These are phyloP conservation scores for Cicer arietinum DNA, from an alignment of 306 rosid species.

Conservation along the genomic window DNA sequence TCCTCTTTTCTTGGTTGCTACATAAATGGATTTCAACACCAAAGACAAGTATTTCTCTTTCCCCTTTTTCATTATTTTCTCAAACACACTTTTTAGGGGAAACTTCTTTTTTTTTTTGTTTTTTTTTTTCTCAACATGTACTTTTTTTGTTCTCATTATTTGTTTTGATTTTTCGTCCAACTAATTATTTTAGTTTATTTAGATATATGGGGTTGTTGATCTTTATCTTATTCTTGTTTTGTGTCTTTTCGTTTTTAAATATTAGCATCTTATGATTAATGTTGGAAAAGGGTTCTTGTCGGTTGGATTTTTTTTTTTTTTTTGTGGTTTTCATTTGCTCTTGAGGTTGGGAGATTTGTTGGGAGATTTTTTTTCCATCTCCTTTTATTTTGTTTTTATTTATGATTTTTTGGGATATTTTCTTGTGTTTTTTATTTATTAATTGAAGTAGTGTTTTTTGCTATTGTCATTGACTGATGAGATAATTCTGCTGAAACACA, in stretches of 20 bases:
- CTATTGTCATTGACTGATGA: constrained; percentile 11
- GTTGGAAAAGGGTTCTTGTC: neutral
- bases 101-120: constrained; percentile 33
- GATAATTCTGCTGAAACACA: neutral
- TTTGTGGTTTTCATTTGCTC: neutral
- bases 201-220: neutral
- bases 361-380: constrained; percentile 37
- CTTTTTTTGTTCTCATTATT: neutral
- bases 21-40: constrained; percentile 59
- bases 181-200: neutral
- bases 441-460: constrained; percentile 1
- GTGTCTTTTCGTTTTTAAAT: neutral
- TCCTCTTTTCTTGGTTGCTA: constrained; percentile 25
- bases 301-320: neutral
- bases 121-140: constrained; percentile 39
- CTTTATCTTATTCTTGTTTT: neutral
- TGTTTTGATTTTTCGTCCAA: constrained; percentile 16
- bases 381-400: constrained; percentile 21
- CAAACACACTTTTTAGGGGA: constrained; percentile 5
- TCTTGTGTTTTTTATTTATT: constrained; percentile 9
- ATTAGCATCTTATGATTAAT: neutral
- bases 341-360: constrained; percentile 34
- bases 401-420: neutral
- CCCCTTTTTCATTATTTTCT: neutral
- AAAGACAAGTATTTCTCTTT: constrained; percentile 57